Conservation (phyloP, 176 grass and related monocot genomes). For the Avena atlantica region DNA sequence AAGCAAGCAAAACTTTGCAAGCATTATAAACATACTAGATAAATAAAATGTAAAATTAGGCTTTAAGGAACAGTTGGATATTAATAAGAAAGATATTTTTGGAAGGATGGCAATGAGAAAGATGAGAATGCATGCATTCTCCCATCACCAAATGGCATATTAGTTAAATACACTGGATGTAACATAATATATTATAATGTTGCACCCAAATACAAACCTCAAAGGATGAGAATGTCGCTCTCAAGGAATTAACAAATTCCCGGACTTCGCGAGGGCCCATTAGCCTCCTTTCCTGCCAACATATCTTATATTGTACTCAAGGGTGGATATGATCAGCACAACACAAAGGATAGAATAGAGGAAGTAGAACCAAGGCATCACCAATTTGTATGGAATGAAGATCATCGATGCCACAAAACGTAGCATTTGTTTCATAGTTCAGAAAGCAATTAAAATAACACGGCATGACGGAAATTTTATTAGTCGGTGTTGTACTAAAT, state of each 20-base stretch:
- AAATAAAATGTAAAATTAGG: not conserved
- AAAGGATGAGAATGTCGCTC: slow-evolving; percentile 83
- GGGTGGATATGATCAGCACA: slow-evolving; percentile 6
- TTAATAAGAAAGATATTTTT: not conserved
- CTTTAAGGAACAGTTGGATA: not conserved
- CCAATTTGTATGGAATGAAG: slow-evolving; percentile 23
- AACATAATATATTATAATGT: slow-evolving; percentile 1
- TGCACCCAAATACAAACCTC: slow-evolving; percentile 54
- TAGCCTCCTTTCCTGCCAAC: slow-evolving; percentile 73
- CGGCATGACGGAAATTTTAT: not conserved
- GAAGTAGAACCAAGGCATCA: not conserved
- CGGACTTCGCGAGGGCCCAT: slow-evolving; percentile 68
- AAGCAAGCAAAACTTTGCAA: slow-evolving; percentile 33
- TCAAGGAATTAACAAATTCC: slow-evolving; percentile 85
- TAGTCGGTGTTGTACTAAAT: not conserved
- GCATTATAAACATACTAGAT: slow-evolving; percentile 8
- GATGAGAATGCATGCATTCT: not conserved
- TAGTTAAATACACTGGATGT: slow-evolving; percentile 4
- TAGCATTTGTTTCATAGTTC: not conserved
- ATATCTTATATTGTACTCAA: not conserved
- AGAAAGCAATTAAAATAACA: slow-evolving; percentile 9
- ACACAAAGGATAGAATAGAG: slow-evolving; percentile 1
- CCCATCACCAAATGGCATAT: not conserved
- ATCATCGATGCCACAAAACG: not conserved
- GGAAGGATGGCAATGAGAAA: not conserved